These are phyloP conservation scores for Paspalum notatum DNA, from an alignment of 176 grass and related monocot species.

Conservation along the genomic window DNA sequence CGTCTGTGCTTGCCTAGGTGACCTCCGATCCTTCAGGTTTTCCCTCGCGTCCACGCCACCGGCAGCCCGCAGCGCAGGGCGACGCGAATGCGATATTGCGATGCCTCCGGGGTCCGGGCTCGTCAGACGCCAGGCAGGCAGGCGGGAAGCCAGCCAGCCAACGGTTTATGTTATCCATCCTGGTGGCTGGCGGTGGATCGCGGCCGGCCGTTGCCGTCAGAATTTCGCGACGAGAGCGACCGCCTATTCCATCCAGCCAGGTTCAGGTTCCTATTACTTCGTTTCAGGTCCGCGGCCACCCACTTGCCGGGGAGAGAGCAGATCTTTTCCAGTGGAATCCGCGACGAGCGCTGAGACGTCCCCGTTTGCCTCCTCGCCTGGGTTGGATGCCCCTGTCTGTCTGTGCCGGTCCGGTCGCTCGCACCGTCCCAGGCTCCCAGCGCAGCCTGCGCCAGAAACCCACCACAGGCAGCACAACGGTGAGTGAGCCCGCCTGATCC, in stretches of 20 bases:
- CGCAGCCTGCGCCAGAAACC: conserved; percentile 4
- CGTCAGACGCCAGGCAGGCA: not conserved
- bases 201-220: conserved; percentile 16
- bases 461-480: not conserved
- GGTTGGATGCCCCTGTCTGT: not conserved
- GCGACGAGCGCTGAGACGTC: not conserved
- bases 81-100: not conserved
- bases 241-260: not conserved
- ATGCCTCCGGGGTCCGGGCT: too few species aligned
- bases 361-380: not conserved
- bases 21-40: conserved; percentile 8
- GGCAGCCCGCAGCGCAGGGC: not conserved
- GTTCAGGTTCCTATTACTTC: too few species aligned
- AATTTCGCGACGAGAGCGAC: conserved; percentile 21
- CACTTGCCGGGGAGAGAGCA: not conserved
- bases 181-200: conserved; percentile 5
- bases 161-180: too few species aligned
- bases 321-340: conserved; percentile 13
- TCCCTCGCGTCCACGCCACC: conserved; percentile 23
- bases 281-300: not conserved
- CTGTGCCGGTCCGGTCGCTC: not conserved
- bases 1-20: not conserved
- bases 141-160: too few species aligned
- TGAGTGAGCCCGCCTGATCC: not conserved
- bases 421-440: not conserved